phyloP scores from a whole-genome alignment of 176 grass and related monocot genomes.

The Lolium rigidum region DNA sequence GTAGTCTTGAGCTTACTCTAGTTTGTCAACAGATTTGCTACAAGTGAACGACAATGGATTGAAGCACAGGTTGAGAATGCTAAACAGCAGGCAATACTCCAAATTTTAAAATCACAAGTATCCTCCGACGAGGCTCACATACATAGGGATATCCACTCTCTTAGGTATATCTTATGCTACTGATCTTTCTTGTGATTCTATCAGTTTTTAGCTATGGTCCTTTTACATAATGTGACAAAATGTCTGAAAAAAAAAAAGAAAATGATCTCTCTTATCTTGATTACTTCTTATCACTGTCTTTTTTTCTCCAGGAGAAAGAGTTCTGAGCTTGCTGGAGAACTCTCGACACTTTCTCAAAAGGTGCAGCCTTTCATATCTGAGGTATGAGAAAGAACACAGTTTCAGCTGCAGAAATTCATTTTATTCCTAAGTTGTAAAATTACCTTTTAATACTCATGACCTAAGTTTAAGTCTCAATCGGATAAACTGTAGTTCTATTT shows the following conservation, averaged over 20 bases:
- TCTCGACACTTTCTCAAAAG: conserved; percentile 83
- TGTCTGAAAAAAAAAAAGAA: conserved; percentile 21
- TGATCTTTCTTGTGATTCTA: conserved; percentile 4
- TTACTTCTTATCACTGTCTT: conserved; percentile 16
- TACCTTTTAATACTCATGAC: neutral
- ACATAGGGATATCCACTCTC: conserved; percentile 91
- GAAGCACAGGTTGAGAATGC: conserved; percentile 98
- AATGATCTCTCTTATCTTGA: conserved; percentile 4
- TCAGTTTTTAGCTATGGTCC: conserved; percentile 27
- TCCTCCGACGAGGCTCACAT: conserved; percentile 93
- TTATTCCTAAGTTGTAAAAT: neutral
- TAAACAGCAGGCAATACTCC: conserved; percentile 96
- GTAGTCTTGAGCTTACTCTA: conserved; percentile 19
- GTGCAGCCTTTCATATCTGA: conserved; percentile 89
- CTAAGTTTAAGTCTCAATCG: conserved; percentile 18
- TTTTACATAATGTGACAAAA: conserved; percentile 15
- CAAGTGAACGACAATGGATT: conserved; percentile 99
- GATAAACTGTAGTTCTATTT: conserved; percentile 5
- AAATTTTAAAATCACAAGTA: conserved; percentile 82
- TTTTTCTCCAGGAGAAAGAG: conserved; percentile 77
- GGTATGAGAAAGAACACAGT: conserved; percentile 51
- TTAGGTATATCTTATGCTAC: conserved; percentile 67
- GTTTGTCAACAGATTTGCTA: conserved; percentile 83
- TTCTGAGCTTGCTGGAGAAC: conserved; percentile 86
- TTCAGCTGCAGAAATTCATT: conserved; percentile 31